Evolutionary conservation across 805 yeast species (phyloP), one percentile per base, ranked within the genome.

Genomic region (Hagleromyces aurorensis): DNA sequence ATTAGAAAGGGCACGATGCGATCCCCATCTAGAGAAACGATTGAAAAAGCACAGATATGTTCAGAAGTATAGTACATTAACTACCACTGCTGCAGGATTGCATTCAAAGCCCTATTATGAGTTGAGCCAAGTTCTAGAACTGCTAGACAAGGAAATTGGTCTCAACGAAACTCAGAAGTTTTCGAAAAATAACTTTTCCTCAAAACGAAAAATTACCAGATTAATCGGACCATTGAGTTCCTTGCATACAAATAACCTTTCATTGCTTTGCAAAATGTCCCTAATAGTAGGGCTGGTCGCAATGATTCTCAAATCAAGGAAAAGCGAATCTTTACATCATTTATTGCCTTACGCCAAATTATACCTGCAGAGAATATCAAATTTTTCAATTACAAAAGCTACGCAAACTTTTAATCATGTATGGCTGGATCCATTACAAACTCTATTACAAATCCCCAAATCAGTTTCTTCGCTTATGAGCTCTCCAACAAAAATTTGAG

Each of bases 51-150:
- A 32, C 21, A 32, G 28, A 16, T 9, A 21, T 5, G 38, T 57
- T 11, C 48, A 51, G 28, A 39, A 41, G 13, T 49, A 33, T 19
- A 53, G 61, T 36, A 53, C 55, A 2, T 27, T 62, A 19, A 28
- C 44, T 16, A 52, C 48, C 1, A 44, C 56, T 5, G 50, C 50
- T 3, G 24, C 40, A n/a, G 44, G 46, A 11, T 15, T 19, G 9
- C 13, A 19, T 9, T 16, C 27, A 20, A 12, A 27, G 16, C 15
- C 29, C 13, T 23, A 18, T 7, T 32, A 30, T 21, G 36, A 32
- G 13, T 8, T 29, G 11, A 25, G 32, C 6, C 12, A 28, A 9
- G 42, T 43, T 4, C 7, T 27, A 2, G 22, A 22, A 5, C 32
- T 44, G 24, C 29, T 52, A 13, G 31, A 32, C 7, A 33, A 41